Percentiles rank a stretch among this genome's conserved stretches.
phyloP scores from a whole-genome alignment of 495 filamentous ascomycete genomes.

The Penicillium diatomitis region DNA sequence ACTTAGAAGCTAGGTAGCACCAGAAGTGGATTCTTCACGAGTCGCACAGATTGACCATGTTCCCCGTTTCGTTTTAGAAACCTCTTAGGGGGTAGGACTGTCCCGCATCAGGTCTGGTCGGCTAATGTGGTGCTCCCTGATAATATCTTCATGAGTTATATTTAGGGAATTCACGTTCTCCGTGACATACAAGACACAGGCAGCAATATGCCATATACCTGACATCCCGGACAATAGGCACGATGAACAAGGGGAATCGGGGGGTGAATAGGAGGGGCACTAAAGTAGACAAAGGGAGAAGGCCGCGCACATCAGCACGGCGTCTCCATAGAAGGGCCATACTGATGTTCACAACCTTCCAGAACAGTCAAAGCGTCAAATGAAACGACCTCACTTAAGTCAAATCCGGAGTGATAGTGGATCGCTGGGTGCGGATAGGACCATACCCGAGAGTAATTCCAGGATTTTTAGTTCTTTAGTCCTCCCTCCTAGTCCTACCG shows the following conservation, averaged over 20 bases:
- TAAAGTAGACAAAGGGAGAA: neutral
- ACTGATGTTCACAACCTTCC: constrained; percentile 9
- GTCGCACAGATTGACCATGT: no score
- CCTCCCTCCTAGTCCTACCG: no score
- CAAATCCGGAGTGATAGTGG: constrained; percentile 11
- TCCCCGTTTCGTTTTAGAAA: no score
- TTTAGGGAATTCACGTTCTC: no score
- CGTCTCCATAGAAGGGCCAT: constrained; percentile 6
- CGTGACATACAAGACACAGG: no score
- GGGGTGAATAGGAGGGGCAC: neutral
- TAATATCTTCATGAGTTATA: no score
- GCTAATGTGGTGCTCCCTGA: no score
- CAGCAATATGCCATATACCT: neutral
- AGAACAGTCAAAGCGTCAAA: constrained; percentile 13
- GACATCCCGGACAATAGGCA: neutral
- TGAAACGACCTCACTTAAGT: neutral
- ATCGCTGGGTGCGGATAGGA: neutral
- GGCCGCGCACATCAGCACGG: constrained; percentile 2
- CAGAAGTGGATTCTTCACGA: no score
- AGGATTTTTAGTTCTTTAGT: neutral
- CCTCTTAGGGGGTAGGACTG: no score
- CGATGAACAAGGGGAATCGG: neutral
- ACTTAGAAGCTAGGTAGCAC: neutral
- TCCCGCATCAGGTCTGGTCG: no score
- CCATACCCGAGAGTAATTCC: neutral